Percentiles rank a stretch among this genome's conserved stretches.
These are phyloP conservation scores for Basipetospora chlamydospora DNA, from an alignment of 2,329 filamentous ascomycete species.

Conservation along the genomic window DNA sequence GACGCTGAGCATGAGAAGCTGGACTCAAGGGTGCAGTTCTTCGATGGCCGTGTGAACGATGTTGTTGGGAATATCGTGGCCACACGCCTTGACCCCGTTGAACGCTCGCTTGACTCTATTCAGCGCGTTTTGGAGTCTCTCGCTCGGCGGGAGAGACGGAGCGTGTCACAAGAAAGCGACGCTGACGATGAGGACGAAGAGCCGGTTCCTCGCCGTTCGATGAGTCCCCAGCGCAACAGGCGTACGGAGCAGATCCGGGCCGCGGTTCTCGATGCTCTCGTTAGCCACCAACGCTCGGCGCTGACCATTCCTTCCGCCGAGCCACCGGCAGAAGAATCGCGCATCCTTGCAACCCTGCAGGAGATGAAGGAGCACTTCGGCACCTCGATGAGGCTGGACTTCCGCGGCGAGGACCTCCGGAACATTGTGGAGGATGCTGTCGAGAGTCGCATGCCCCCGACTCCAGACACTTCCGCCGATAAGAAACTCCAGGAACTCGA, in stretches of 20 bases:
- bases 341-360: constrained; percentile 52
- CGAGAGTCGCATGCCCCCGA: constrained; percentile 38
- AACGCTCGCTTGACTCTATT: constrained; percentile 63
- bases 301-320: constrained; percentile 7
- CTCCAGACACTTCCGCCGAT: constrained; percentile 35
- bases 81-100: constrained; percentile 63
- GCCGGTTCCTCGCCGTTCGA: constrained; percentile 46
- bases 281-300: constrained; percentile 33
- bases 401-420: constrained; percentile 39
- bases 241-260: constrained; percentile 69
- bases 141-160: constrained; percentile 45
- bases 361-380: constrained; percentile 43
- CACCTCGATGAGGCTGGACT: constrained; percentile 26
- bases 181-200: constrained; percentile 90
- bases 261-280: constrained; percentile 60
- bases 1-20: constrained; percentile 75
- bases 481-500: constrained; percentile 45
- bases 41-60: constrained; percentile 79
- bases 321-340: constrained; percentile 19
- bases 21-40: constrained; percentile 69
- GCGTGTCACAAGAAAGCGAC: constrained; percentile 69
- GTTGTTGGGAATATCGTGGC: constrained; percentile 67
- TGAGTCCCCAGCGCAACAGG: constrained; percentile 66
- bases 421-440: constrained; percentile 50
- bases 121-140: constrained; percentile 48